Evolutionary conservation across 2,329 filamentous ascomycete genomes (phyloP).

Genomic region (Neobulgaria alba): DNA sequence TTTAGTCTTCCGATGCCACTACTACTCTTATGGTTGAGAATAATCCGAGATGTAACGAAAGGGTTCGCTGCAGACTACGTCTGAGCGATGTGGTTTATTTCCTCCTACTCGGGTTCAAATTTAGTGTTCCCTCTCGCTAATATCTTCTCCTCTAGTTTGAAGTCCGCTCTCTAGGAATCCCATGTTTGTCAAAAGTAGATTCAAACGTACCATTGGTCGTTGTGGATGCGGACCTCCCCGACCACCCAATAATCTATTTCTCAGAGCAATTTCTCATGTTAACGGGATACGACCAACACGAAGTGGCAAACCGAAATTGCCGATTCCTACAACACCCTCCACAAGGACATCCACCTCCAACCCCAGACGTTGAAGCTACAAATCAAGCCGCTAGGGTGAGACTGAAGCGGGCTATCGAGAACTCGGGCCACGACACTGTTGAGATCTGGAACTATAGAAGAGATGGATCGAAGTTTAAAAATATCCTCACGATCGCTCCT

Average conservation of each 20-base stretch:
- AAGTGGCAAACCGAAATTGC: constrained; percentile 84
- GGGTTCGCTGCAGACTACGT: not conserved
- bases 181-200: constrained; percentile 83
- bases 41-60: too few relatives aligned
- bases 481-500: constrained; percentile 87
- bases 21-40: too few relatives aligned
- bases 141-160: constrained; percentile 10
- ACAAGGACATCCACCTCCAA: constrained; percentile 63
- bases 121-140: not conserved
- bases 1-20: too few relatives aligned
- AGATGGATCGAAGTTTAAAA: constrained; percentile 87
- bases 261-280: constrained; percentile 89
- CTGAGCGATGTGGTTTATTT: not conserved
- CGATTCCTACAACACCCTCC: constrained; percentile 86
- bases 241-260: constrained; percentile 87
- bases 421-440: constrained; percentile 71
- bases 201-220: constrained; percentile 91
- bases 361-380: constrained; percentile 70
- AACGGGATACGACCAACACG: constrained; percentile 78
- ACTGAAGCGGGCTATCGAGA: constrained; percentile 69
- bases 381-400: constrained; percentile 75
- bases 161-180: constrained; percentile 72
- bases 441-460: constrained; percentile 91
- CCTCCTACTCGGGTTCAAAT: not conserved
- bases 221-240: constrained; percentile 80